Percentiles rank a stretch among this genome's conserved stretches.
Evolutionary conservation across 176 grass and related monocot species (phyloP).

Genomic region (Typha latifolia): DNA sequence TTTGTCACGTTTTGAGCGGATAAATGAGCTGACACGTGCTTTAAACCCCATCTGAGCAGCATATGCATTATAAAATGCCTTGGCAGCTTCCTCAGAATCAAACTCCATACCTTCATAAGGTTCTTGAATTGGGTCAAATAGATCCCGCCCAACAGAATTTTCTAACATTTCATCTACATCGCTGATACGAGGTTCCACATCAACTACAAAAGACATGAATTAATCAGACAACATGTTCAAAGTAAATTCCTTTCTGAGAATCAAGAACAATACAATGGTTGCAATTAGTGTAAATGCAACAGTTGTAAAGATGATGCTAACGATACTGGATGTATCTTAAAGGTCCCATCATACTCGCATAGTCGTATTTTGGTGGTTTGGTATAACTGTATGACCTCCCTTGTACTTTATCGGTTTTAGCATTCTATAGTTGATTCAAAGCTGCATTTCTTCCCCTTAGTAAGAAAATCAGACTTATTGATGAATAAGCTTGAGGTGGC

Average conservation of each 20-base stretch:
- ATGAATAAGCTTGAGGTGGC: too few relatives aligned
- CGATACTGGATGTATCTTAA: too few relatives aligned
- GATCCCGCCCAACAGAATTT: slow-evolving; percentile 7
- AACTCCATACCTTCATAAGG: slow-evolving; percentile 24
- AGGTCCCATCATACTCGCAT: too few relatives aligned
- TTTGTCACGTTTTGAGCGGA: slow-evolving; percentile 25
- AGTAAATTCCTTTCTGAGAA: neutral
- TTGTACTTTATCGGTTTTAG: too few relatives aligned
- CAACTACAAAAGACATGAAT: slow-evolving; percentile 8
- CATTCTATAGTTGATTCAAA: too few relatives aligned
- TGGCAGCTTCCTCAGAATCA: slow-evolving; percentile 21
- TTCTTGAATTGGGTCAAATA: slow-evolving; percentile 25
- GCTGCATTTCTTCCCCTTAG: too few relatives aligned
- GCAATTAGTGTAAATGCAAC: neutral
- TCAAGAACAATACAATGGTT: neutral
- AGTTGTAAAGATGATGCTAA: too few relatives aligned
- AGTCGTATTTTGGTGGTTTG: too few relatives aligned
- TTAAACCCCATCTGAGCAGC: slow-evolving; percentile 21
- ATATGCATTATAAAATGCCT: slow-evolving; percentile 22
- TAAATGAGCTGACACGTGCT: slow-evolving; percentile 25
- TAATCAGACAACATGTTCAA: neutral
- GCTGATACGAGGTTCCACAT: slow-evolving; percentile 15
- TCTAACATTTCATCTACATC: slow-evolving; percentile 19
- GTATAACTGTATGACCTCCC: too few relatives aligned
- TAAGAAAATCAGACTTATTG: too few relatives aligned